Evolutionary conservation across 2,329 filamentous ascomycete genomes (phyloP).

Genomic region (Fusarium sp.): DNA sequence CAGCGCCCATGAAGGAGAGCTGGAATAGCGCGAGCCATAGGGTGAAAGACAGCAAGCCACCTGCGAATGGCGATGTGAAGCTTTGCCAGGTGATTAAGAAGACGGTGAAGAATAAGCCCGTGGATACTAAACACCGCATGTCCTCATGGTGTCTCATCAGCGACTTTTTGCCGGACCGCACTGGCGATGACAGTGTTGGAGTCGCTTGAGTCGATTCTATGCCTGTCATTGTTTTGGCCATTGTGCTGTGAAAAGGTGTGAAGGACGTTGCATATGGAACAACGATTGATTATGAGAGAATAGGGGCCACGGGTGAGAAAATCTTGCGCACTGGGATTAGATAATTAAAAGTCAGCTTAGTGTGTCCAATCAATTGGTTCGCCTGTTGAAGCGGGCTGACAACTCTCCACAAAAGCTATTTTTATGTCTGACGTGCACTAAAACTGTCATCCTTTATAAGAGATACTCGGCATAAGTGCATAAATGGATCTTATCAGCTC

Average conservation of each 20-base stretch:
- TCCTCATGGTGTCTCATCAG: conserved; percentile 23
- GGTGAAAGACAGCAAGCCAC: conserved; percentile 9
- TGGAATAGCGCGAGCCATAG: conserved; percentile 30
- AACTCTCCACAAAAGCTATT: neutral
- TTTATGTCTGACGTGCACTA: too few relatives aligned
- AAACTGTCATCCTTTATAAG: too few relatives aligned
- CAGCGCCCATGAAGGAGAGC: conserved; percentile 27
- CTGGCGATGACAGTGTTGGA: neutral
- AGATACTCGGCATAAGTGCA: too few relatives aligned
- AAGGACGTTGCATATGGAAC: neutral
- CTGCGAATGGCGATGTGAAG: conserved; percentile 17
- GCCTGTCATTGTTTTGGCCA: conserved; percentile 1
- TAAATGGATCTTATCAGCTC: too few relatives aligned
- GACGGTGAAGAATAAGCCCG: conserved; percentile 23
- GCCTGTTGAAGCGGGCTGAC: neutral
- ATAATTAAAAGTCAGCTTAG: neutral
- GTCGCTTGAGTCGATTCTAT: conserved; percentile 3
- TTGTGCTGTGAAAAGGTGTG: conserved; percentile 1
- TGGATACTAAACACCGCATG: conserved; percentile 24
- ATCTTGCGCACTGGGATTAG: conserved; percentile 13
- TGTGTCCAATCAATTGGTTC: neutral
- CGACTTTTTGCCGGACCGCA: conserved; percentile 2
- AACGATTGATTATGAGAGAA: neutral
- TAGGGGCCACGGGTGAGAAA: conserved; percentile 11
- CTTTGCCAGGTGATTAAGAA: conserved; percentile 23